phyloP scores from a whole-genome alignment of 345 rosid genomes.

The Mallotus nudiflorus region DNA sequence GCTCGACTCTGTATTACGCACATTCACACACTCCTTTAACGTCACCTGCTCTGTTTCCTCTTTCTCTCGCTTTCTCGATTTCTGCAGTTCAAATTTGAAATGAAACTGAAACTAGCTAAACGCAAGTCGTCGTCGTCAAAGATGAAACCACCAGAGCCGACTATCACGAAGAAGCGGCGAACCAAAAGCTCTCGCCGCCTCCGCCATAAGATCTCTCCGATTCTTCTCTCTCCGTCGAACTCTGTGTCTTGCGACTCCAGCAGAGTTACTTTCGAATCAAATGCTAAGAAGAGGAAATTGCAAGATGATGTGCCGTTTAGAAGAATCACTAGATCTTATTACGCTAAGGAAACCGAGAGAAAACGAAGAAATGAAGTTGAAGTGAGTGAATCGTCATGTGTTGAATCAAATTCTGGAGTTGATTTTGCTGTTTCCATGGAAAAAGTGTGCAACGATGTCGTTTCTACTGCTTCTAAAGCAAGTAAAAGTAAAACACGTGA shows the following conservation, averaged over 20 bases:
- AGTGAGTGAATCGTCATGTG: conserved; percentile 61
- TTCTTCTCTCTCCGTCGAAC: conserved; percentile 5
- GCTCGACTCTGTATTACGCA: too few species aligned
- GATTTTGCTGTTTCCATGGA: conserved; percentile 25
- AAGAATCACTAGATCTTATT: conserved; percentile 54
- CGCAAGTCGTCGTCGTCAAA: too few species aligned
- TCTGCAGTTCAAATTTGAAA: conserved; percentile 11
- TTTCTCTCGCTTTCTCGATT: neutral
- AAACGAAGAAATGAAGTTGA: conserved; percentile 36
- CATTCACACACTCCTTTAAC: too few species aligned
- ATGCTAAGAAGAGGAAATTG: conserved; percentile 39
- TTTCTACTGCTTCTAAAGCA: conserved; percentile 37
- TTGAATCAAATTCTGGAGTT: conserved; percentile 38
- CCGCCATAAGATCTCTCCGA: conserved; percentile 24
- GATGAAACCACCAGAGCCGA: neutral
- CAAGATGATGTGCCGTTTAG: conserved; percentile 33
- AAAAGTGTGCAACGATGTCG: conserved; percentile 35
- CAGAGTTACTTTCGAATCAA: conserved; percentile 37
- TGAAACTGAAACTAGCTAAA: conserved; percentile 29
- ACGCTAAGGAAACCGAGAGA: conserved; percentile 31
- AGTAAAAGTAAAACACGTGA: conserved; percentile 21
- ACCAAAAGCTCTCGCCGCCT: conserved; percentile 13
- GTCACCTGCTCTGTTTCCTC: too few species aligned
- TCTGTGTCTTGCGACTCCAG: conserved; percentile 47
- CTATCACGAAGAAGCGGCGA: conserved; percentile 26